Base-by-base conservation (phyloP, 2,329 filamentous ascomycete genomes). In the Sporothrix pallida region DNA sequence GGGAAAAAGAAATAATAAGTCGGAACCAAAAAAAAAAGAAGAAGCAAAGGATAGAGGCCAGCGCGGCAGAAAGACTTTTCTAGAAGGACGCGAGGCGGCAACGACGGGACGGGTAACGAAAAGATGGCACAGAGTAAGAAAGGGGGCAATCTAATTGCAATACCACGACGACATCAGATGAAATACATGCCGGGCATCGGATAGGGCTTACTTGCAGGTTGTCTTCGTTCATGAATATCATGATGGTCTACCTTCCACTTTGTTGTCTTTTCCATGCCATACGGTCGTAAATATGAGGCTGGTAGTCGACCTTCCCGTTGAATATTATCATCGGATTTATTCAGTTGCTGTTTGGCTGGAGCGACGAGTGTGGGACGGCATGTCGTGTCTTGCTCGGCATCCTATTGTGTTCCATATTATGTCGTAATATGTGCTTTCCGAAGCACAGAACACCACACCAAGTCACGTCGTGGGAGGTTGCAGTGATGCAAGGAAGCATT, bases 401-500 rank as follows among this genome's bases (percentile, higher is more conserved):
- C 46, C 20, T 68, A 50, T 68, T 10, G 44, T 44, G 31, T 37
- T 37, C 31, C 37, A 10, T 20, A 3, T 20, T 54, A 58, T 58
- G 54, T 58, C 23, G 10, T 3, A 31, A 31, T 26, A n/a, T 52
- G 52, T 54, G 52, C 52, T 12, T 56, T 17, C 5, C 6, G 13
- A 15, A 7, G 31, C 31, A 37, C 31, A 37, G 7, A 37, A 5
- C 31, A 37, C 31, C 31, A 37, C 31, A 37, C 31, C 31, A 37
- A 37, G 31, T 37, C 31, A 12, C 46, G 37, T 44, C 52, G 52
- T 56, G 15, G 60, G 8, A 23, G 20, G 62, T 67, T 67, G 62
- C 62, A 67, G 62, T 48, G 48, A 52, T 69, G 67, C 60, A 72
- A 15, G 63, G 71, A 75, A 75, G 60, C 69, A 46, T 75, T 75